These are phyloP conservation scores for Rhodotorula kratochvilovae DNA, from an alignment of 768 basidiomycete genomes.

Conservation along the genomic window DNA sequence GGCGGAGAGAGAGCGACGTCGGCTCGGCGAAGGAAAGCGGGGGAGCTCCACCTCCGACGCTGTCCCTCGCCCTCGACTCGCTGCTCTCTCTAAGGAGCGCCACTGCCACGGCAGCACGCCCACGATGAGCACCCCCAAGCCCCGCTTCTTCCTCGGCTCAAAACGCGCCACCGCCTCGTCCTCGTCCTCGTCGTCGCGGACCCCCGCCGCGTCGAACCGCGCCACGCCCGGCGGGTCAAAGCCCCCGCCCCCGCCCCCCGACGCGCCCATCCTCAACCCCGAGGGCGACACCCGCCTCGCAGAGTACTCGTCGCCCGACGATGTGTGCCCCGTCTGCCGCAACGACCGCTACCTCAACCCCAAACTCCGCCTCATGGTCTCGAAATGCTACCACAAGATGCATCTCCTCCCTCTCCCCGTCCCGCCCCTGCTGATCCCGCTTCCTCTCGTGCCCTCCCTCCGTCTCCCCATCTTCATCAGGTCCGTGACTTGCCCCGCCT, in stretches of 20 bases:
- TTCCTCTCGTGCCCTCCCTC: background rate
- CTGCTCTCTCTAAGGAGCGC: no score
- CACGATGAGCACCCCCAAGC: slow-evolving; percentile 7
- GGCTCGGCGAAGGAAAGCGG: background rate
- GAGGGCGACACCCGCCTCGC: slow-evolving; percentile 15
- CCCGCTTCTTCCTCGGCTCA: slow-evolving; percentile 34
- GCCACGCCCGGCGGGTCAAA: background rate
- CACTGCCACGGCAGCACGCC: no score
- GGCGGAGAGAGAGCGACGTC: background rate
- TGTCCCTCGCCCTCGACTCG: no score
- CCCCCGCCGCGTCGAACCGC: background rate
- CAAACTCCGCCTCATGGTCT: slow-evolving; percentile 85
- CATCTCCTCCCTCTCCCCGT: slow-evolving; percentile 43
- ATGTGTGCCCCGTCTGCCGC: slow-evolving; percentile 95
- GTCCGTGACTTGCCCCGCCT: no score
- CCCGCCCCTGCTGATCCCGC: no score
- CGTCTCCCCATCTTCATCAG: background rate
- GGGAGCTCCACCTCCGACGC: background rate
- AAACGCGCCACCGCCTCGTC: background rate
- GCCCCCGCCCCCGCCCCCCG: slow-evolving; percentile 15
- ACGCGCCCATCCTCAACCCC: slow-evolving; percentile 1
- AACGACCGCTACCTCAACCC: slow-evolving; percentile 94
- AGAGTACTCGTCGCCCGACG: slow-evolving; percentile 52
- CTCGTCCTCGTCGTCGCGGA: background rate
- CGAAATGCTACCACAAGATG: slow-evolving; percentile 98